Evolutionary conservation across 768 basidiomycete genomes (phyloP).

Genomic region (Exidia glandulosa): DNA sequence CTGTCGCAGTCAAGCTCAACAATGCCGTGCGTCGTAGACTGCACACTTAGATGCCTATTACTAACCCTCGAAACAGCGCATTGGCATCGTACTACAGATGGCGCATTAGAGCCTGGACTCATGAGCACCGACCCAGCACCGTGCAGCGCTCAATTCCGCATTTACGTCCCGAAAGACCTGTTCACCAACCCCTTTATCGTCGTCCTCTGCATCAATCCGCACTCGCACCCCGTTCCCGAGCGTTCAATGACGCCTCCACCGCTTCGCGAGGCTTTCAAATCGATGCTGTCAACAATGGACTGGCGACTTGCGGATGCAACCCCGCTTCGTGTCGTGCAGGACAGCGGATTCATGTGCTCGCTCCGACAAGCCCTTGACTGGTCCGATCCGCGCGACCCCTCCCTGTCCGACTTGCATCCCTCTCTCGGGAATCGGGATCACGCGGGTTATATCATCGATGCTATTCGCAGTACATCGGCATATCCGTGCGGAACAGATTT

Average conservation of each 20-base stretch:
- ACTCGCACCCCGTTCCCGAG: constrained; percentile 1
- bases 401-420: constrained; percentile 9
- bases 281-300: constrained; percentile 9
- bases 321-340: constrained; percentile 14
- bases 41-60: background rate
- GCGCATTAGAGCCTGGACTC: constrained; percentile 7
- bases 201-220: constrained; percentile 7
- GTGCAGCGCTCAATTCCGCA: background rate
- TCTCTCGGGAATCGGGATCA: constrained; percentile 16
- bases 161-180: constrained; percentile 8
- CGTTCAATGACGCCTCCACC: constrained; percentile 5
- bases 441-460: constrained; percentile 12
- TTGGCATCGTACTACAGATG: constrained; percentile 14
- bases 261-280: constrained; percentile 6
- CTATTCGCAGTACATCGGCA: constrained; percentile 3
- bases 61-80: constrained; percentile 3
- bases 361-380: constrained; percentile 11
- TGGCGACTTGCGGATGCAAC: constrained; percentile 21
- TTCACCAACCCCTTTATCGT: constrained; percentile 4
- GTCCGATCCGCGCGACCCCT: constrained; percentile 4
- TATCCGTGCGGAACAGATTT: constrained; percentile 17
- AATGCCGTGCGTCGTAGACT: constrained; percentile 11
- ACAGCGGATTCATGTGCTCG: constrained; percentile 13
- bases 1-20: background rate
- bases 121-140: background rate